Percentiles rank a stretch among this genome's conserved stretches.
phyloP scores from a whole-genome alignment of 495 filamentous ascomycete species.

The Niebla homalea region DNA sequence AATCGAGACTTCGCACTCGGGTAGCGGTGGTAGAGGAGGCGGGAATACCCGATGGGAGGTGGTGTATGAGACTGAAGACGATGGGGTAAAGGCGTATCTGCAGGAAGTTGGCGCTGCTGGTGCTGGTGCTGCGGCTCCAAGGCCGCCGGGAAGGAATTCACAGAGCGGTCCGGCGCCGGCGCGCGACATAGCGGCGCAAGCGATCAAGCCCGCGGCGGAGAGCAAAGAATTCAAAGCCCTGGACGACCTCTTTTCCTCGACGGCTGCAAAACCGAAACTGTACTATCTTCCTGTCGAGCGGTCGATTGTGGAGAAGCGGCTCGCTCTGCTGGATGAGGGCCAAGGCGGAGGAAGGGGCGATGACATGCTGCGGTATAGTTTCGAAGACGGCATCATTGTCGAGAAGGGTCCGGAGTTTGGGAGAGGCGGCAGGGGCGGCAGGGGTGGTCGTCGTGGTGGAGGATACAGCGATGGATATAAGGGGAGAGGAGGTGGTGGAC shows the following conservation, averaged over 20 bases:
- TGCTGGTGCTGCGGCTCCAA: constrained; percentile 19
- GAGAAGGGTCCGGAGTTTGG: constrained; percentile 62
- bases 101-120: constrained; percentile 30
- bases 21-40: constrained; percentile 30
- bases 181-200: background rate
- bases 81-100: constrained; percentile 42
- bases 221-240: constrained; percentile 43
- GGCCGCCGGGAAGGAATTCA: constrained; percentile 18
- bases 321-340: constrained; percentile 46
- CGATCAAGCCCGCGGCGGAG: background rate
- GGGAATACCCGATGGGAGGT: constrained; percentile 54
- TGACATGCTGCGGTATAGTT: constrained; percentile 62
- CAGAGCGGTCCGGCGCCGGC: constrained; percentile 4
- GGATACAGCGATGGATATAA: constrained; percentile 14
- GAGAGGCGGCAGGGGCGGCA: constrained; percentile 24
- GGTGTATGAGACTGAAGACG: constrained; percentile 45
- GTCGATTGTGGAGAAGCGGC: constrained; percentile 42
- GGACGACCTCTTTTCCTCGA: constrained; percentile 51
- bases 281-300: constrained; percentile 48
- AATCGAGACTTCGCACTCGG: constrained; percentile 39
- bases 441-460: constrained; percentile 20
- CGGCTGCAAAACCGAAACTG: constrained; percentile 52
- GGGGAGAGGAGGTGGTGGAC: constrained; percentile 20
- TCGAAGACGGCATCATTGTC: constrained; percentile 59
- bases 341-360: constrained; percentile 38